Evolutionary conservation across 139 green algal genomes (phyloP), one percentile per base, ranked within the genome.

Genomic region (Picochlorum sp.): DNA sequence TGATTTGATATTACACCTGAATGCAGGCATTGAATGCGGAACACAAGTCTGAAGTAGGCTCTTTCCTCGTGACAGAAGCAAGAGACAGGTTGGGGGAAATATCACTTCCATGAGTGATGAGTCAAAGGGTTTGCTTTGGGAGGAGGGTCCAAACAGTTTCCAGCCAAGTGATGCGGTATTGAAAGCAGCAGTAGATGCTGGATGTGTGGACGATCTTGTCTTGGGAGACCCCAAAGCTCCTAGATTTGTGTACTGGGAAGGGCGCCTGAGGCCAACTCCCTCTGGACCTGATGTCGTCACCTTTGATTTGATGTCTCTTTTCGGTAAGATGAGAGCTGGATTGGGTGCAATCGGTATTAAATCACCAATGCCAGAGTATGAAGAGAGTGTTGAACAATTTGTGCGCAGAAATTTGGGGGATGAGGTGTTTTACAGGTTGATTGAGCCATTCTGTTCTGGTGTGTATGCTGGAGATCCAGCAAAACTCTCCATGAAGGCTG

Each of bases 101-200:
- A 92, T 99, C 73, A 98, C 88, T 1, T 90, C 84, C 14, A 65
- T 90, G 59, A 57, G 75, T 34, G 77, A 83, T 28, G 68, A 73
- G 2, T 72, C 47, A 15, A 72, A 87, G 26, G 86, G 86, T n/a
- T 97, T 92, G 63, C 57, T 95, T 9, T 99, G 95, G 95, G 94
- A 99, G 78, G 92, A 97, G 65, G 94, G 94, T 11, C 94, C 94
- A 50, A 98, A 97, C 84, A 94, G 82, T 38, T 98, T 97, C 81
- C 91, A 97, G 80, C 94, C 94, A 28, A 92, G 84, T 73, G 91
- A 96, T 73, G 52, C 79, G 61, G 92, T 99, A 65, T 84, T 99
- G 45, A 87, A 92, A 65, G 85, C 88, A 7, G 88, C 92, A 41
- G 89, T 95, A 20, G 88, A 94, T 28, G 75, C 86, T n/a, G 90